phyloP scores from a whole-genome alignment of 2,329 filamentous ascomycete species.

The Xylaria sp. region DNA sequence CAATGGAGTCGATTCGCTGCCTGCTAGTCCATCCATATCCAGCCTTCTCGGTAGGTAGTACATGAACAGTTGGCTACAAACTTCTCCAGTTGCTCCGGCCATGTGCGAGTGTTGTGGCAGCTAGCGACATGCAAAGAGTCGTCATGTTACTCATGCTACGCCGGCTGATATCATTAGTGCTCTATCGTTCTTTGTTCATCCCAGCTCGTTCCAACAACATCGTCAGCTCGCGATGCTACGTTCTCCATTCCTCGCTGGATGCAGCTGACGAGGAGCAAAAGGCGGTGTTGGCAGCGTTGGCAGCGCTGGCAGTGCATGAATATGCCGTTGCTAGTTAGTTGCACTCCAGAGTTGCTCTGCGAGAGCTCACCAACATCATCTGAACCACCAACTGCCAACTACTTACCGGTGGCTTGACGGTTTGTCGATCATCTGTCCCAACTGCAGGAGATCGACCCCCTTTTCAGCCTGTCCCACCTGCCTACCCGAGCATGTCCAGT shows the following conservation, averaged over 20 bases:
- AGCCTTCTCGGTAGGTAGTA: background rate
- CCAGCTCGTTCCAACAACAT: background rate
- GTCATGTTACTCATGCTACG: too few relatives aligned
- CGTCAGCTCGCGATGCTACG: background rate
- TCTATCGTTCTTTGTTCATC: background rate
- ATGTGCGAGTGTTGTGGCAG: background rate
- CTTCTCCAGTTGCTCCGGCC: background rate
- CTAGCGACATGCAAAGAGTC: background rate
- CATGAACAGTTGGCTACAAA: background rate
- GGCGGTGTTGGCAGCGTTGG: background rate
- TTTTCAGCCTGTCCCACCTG: constrained; percentile 14
- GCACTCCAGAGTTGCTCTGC: too few relatives aligned
- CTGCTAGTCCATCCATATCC: too few relatives aligned
- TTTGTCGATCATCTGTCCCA: constrained; percentile 19
- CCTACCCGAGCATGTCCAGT: too few relatives aligned
- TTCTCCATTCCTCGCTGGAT: background rate
- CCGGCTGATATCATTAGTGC: background rate
- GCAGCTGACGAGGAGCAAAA: background rate
- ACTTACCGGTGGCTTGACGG: too few relatives aligned
- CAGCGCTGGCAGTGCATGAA: background rate
- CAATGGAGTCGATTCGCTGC: too few relatives aligned
- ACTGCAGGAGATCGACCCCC: constrained; percentile 17
- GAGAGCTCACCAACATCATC: constrained; percentile 15
- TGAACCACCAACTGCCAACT: constrained; percentile 17
- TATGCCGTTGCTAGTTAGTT: constrained; percentile 1